Percentiles rank a stretch among this genome's conserved stretches.
phyloP scores from a whole-genome alignment of 306 rosid species.

The Chamaecrista fasciculata region DNA sequence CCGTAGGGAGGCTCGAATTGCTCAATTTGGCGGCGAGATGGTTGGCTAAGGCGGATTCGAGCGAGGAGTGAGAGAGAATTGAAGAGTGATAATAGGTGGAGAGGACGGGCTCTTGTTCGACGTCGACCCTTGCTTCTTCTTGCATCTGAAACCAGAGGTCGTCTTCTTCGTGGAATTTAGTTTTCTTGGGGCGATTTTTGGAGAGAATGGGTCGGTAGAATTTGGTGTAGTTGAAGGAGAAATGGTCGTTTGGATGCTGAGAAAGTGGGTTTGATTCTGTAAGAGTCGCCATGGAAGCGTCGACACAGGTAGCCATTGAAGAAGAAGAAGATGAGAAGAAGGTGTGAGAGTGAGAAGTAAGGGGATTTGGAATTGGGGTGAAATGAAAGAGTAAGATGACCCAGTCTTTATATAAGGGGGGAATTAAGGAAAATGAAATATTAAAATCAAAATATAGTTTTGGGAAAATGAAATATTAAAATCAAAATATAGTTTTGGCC shows the following conservation, averaged over 20 bases:
- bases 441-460: no score
- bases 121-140: conserved; percentile 62
- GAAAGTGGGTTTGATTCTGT: conserved; percentile 33
- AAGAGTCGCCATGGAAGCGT: conserved; percentile 13
- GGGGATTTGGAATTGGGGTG: conserved; percentile 17
- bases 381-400: conserved; percentile 10
- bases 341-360: not conserved
- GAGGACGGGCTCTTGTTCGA: conserved; percentile 62
- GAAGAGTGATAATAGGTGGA: conserved; percentile 47
- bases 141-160: conserved; percentile 67
- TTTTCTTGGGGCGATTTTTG: conserved; percentile 9
- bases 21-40: conserved; percentile 59
- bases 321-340: not conserved
- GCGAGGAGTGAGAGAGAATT: conserved; percentile 50
- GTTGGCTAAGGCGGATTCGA: conserved; percentile 58
- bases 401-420: not conserved
- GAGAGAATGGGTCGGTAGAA: conserved; percentile 37
- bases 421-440: not conserved
- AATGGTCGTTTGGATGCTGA: conserved; percentile 30
- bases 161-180: conserved; percentile 4
- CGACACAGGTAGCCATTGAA: conserved; percentile 47
- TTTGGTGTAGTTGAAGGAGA: conserved; percentile 21
- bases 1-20: conserved; percentile 42
- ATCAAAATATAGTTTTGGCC: no score
- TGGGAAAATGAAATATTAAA: no score